Evolutionary conservation across 208 protist genomes (phyloP), one percentile per base, ranked within the genome.

Genomic region (Trypanosoma theileri): DNA sequence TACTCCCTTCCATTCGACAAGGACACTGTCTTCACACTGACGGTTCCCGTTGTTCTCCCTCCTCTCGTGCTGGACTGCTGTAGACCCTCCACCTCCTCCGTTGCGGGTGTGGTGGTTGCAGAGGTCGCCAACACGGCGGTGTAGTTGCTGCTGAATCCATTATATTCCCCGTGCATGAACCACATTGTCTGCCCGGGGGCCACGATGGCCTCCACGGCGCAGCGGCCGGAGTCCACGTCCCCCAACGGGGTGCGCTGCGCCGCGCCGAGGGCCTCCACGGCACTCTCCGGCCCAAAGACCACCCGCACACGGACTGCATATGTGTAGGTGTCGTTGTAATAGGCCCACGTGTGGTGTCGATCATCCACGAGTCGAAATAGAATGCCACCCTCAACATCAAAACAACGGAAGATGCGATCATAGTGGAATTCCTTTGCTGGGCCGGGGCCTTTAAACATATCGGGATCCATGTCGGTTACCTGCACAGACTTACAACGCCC

Each of bases 91-190:
- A n/a, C n/a, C n/a, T n/a, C n/a, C n/a, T n/a, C n/a, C n/a, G n/a
- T n/a, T n/a, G n/a, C n/a, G n/a, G n/a, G n/a, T n/a, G n/a, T n/a
- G n/a, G n/a, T n/a, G n/a, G n/a, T n/a, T n/a, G n/a, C n/a, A n/a
- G n/a, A n/a, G n/a, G n/a, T n/a, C n/a, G n/a, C n/a, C n/a, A n/a
- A 78, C 2, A 69, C 31, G 0, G 77, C 88, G 46, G 82, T 79
- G 75, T 90, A 89, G 68, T 46, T 51, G 19, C 70, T 82, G 59
- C 55, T 59, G 57, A 84, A 82, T 50, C 84, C 85, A 58, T 89
- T 93, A 76, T 85, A 92, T 61, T 91, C 81, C n/a, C 89, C 86
- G 9, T 69, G 61, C 82, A 95, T 86, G 64, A 95, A 95, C 13
- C 24, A 61, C 60, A 79, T 61, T 31, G 85, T 95, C 70, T 77